Base-by-base conservation (phyloP, 2,329 filamentous ascomycete genomes). In the Bipolaris gigantea region DNA sequence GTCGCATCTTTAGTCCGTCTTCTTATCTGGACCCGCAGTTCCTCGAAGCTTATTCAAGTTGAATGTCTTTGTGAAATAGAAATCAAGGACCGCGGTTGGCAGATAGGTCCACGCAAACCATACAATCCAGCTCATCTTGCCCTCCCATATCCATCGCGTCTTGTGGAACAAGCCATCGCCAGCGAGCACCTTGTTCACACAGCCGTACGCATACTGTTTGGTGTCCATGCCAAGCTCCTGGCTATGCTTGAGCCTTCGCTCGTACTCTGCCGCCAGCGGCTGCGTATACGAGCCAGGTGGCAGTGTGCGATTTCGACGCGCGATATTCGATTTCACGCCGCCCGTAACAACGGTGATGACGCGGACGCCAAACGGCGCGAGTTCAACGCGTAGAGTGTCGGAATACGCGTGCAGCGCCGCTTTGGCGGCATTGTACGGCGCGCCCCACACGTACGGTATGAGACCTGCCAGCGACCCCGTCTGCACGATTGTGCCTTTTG, bases 311-410 rank as follows among this genome's bases (percentile, higher is more conserved):
- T 81, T 68, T 5, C 73, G 76, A n/a, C 83, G 77, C 3, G 82
- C 80, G 60, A 87, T 84, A 30, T 82, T 82, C 38, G 79, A 81
- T 65, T 81, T 79, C 30, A 87, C 84, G 9, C 84, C 84, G 9
- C 85, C 85, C 1, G 85, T 86, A 6, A 86, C 72, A 5, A 81
- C 68, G 0, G 72, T 80, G 8, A 80, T 62, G 6, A 81, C 79
- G 10, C 74, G 69, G 7, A 81, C 78, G 7, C 75, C 77, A 15
- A 81, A 77, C 1, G 82, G 83, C 53, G 68, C 75, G 10, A 86
- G 71, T 63, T 86, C 83, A 16, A 86, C 79, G 11, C 84, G 78
- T 42, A 86, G 67, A 0, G 82, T 84, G 55, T 86, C 79, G 52
- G 79, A 80, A 66, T 83, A 86, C 1, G 78, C 75, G 64, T 85